Evolutionary conservation across 2,329 filamentous ascomycete species (phyloP), one percentile per base, ranked within the genome.

Genomic region (Lecanicillium sp.): DNA sequence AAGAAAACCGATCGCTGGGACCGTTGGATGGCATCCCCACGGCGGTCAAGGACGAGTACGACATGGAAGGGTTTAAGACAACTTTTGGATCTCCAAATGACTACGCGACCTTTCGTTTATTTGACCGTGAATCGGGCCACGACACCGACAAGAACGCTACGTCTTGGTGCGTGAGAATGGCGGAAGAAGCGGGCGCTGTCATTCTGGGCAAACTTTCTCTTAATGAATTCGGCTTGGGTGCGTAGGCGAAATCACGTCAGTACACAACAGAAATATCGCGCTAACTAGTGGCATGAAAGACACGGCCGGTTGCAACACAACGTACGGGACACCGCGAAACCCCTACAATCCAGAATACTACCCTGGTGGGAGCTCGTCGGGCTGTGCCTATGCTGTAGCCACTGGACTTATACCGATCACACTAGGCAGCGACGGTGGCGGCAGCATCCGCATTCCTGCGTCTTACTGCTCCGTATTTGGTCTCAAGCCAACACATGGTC

Each of bases 321-420:
- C n/a, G n/a, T n/a, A n/a, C n/a, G 84, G 84, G 33, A 90, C 87
- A 0, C 85, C 87, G 1, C 68, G 70, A 12, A 92, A 92, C 50
- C 86, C 86, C 0, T 79, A 85, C 57, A 86, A 89, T 54, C 56
- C 64, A 1, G 55, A 66, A 3, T 90, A 87, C 62, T 92, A 92
- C 58, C 78, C 79, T 3, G 85, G 85, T 35, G 85, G 85, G 12
- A 85, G 79, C 5, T 88, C 84, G 0, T 84, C 83, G 3, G 85
- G 85, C 2, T 78, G 78, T 5, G 84, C 70, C 1, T 87, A 85
- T 51, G 79, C 77, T 10, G 79, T 87, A n/a, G 68, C 71, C 2
- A 62, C 78, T 5, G 84, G 85, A 0, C 67, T 89, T 3, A 69
- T 87, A 1, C 84, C 85, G 1, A 74, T 85, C 40, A 79, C 81